These are phyloP conservation scores for Microbotryum saponariae DNA, from an alignment of 1,284 basidiomycete genomes.

Conservation along the genomic window DNA sequence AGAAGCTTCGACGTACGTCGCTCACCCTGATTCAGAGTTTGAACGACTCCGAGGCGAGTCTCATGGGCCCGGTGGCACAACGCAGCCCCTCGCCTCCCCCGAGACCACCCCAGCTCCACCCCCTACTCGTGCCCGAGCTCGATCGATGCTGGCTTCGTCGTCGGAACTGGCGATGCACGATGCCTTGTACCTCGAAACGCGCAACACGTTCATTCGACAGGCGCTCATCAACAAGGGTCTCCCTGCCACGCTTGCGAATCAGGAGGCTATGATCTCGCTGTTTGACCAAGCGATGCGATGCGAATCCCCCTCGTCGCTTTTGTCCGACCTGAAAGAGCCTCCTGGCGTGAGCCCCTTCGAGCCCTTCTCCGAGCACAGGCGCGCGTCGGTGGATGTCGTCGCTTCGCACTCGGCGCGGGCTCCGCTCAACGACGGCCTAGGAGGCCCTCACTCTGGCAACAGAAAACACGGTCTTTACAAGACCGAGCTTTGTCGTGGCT, in stretches of 20 bases:
- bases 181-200: constrained; percentile 27
- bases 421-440: background rate
- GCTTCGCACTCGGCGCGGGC: too few relatives aligned
- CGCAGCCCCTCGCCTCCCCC: too few relatives aligned
- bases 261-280: constrained; percentile 15
- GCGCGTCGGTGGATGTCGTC: too few relatives aligned
- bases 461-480: constrained; percentile 81
- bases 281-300: constrained; percentile 31
- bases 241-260: constrained; percentile 8
- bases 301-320: constrained; percentile 20
- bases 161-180: constrained; percentile 6
- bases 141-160: constrained; percentile 3
- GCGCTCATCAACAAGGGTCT: background rate
- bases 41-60: too few relatives aligned
- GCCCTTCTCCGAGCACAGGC: too few relatives aligned
- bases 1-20: too few relatives aligned
- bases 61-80: too few relatives aligned
- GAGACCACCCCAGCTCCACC: too few relatives aligned
- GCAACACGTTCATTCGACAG: constrained; percentile 24
- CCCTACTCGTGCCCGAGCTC: too few relatives aligned
- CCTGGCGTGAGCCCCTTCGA: too few relatives aligned
- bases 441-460: constrained; percentile 77
- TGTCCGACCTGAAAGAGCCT: constrained; percentile 24
- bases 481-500: constrained; percentile 80
- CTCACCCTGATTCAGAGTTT: too few relatives aligned